Percentiles rank a stretch among this genome's conserved stretches.
Evolutionary conservation across 2,329 filamentous ascomycete genomes (phyloP).

Genomic region (Ophiocordyceps robertsii): DNA sequence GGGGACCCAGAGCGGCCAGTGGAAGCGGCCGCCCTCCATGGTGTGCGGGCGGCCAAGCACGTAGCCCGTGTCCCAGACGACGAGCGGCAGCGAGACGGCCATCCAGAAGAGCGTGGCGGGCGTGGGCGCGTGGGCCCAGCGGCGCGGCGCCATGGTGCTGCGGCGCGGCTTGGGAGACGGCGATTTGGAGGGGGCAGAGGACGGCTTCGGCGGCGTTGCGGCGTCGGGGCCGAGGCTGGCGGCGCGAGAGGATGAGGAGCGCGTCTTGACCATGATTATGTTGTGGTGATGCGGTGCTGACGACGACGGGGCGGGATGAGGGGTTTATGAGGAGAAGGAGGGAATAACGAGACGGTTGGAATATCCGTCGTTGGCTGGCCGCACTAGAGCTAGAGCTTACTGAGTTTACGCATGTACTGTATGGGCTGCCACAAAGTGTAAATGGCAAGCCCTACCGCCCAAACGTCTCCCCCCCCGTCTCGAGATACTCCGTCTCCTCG

Average conservation of each 20-base stretch:
- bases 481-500: conserved; percentile 37
- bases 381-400: too few relatives aligned
- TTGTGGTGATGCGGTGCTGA: neutral
- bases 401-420: too few relatives aligned
- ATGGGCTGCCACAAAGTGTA: too few relatives aligned
- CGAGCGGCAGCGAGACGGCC: conserved; percentile 58
- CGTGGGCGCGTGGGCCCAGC: conserved; percentile 33
- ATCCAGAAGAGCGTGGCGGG: conserved; percentile 52
- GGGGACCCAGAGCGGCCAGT: conserved; percentile 60
- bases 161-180: conserved; percentile 2
- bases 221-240: conserved; percentile 12
- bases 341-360: too few relatives aligned
- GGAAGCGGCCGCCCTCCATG: conserved; percentile 64
- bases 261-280: conserved; percentile 27
- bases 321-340: neutral
- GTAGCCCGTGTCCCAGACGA: conserved; percentile 71
- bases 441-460: neutral
- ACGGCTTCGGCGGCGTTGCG: conserved; percentile 5
- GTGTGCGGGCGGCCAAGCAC: conserved; percentile 67
- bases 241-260: conserved; percentile 19
- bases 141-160: conserved; percentile 1
- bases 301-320: neutral
- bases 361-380: too few relatives aligned
- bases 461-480: conserved; percentile 28
- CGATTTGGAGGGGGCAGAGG: conserved; percentile 2